Evolutionary conservation across 73 alveolate species (phyloP).

Genomic region (Paramecium primaurelia): DNA sequence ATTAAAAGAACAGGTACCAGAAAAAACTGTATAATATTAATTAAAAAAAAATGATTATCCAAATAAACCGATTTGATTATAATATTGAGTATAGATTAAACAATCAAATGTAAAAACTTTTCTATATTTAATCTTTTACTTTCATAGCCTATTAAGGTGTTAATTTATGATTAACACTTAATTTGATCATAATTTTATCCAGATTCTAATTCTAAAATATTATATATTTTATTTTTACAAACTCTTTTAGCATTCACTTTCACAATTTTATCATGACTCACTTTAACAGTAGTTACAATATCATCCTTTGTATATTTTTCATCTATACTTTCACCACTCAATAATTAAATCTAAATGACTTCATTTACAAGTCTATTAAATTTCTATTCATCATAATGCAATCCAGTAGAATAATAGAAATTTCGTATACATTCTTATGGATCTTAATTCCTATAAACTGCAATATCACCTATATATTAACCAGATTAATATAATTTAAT

Average conservation of each 20-base stretch:
- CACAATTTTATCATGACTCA: neutral
- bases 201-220: neutral
- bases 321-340: neutral
- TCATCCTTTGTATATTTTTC: neutral
- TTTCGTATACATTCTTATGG: neutral
- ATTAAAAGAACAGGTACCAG: neutral
- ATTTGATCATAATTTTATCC: neutral
- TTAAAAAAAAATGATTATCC: neutral
- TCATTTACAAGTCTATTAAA: neutral
- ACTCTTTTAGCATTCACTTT: neutral
- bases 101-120: neutral
- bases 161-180: neutral
- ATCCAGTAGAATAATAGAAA: neutral
- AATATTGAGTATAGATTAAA: neutral
- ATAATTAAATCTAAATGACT: neutral
- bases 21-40: neutral
- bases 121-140: neutral
- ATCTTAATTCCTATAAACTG: neutral
- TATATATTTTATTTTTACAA: neutral
- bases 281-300: neutral
- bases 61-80: neutral
- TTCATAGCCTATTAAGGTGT: neutral
- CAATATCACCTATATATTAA: neutral
- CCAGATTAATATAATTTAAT: neutral
- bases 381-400: conserved; percentile 10